These are phyloP conservation scores for Scedosporium apiospermum DNA, from an alignment of 2,329 filamentous ascomycete genomes.

Conservation along the genomic window DNA sequence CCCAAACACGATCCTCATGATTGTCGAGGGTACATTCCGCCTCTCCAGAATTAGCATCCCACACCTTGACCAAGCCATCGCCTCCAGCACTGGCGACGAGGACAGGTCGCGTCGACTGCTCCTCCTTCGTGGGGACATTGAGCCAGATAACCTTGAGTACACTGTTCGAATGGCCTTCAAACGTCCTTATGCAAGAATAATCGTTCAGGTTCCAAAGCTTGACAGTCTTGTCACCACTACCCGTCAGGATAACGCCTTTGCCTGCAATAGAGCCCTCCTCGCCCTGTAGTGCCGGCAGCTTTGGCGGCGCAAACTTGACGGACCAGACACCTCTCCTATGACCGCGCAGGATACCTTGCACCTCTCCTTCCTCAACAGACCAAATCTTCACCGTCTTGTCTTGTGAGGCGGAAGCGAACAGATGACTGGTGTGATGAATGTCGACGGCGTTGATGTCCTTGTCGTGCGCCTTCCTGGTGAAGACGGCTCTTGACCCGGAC, in stretches of 20 bases:
- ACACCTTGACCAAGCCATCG: slow-evolving; percentile 92
- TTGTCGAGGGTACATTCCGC: slow-evolving; percentile 87
- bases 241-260: slow-evolving; percentile 78
- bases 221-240: slow-evolving; percentile 90
- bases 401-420: slow-evolving; percentile 94
- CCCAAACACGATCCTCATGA: slow-evolving; percentile 94
- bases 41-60: slow-evolving; percentile 82
- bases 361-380: slow-evolving; percentile 81
- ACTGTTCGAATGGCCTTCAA: slow-evolving; percentile 94
- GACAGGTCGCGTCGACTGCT: slow-evolving; percentile 48
- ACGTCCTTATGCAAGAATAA: slow-evolving; percentile 86
- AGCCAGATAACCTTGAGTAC: slow-evolving; percentile 92
- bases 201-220: slow-evolving; percentile 91
- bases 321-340: slow-evolving; percentile 96
- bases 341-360: slow-evolving; percentile 81
- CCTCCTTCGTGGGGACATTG: slow-evolving; percentile 36
- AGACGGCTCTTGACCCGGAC: slow-evolving; percentile 57
- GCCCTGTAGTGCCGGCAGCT: slow-evolving; percentile 63
- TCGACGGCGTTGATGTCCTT: slow-evolving; percentile 98
- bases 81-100: slow-evolving; percentile 81
- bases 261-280: slow-evolving; percentile 63
- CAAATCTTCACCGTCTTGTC: slow-evolving; percentile 97
- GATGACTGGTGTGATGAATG: slow-evolving; percentile 59
- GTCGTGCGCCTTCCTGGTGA: slow-evolving; percentile 91
- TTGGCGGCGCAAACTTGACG: slow-evolving; percentile 75